A percentile compares a stretch with the other conserved stretches of the same genome.
phyloP scores from a whole-genome alignment of 352 stramenopile species.

The Globisporangium alternatum region DNA sequence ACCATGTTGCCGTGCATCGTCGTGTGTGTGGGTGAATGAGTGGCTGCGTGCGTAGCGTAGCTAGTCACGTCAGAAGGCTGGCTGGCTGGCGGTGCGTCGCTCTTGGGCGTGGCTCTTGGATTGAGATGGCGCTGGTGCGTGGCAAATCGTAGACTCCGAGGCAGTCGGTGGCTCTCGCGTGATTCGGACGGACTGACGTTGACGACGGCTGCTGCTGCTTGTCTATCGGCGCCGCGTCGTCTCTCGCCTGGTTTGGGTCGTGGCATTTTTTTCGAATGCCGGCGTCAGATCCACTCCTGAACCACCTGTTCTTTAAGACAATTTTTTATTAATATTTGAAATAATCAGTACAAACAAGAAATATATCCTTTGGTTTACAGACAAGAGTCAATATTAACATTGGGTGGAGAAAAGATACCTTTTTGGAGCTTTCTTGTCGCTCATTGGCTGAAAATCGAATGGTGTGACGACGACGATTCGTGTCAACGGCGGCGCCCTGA shows the following conservation, averaged over 20 bases:
- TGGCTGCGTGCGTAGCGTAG: conserved; percentile 11
- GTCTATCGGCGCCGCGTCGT: conserved; percentile 6
- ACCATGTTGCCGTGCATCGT: conserved; percentile 49
- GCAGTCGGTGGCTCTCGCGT: background rate
- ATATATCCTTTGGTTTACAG: conserved; percentile 10
- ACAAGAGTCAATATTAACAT: conserved; percentile 2
- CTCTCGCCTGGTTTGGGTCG: conserved; percentile 11
- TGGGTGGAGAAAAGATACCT: conserved; percentile 22
- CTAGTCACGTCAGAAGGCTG: conserved; percentile 8
- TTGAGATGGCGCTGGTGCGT: conserved; percentile 11
- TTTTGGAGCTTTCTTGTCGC: conserved; percentile 3
- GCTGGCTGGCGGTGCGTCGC: background rate
- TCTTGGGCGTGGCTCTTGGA: conserved; percentile 19
- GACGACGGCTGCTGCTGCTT: conserved; percentile 7
- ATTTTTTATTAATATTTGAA: too few relatives aligned
- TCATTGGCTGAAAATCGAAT: conserved; percentile 31
- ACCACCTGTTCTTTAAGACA: background rate
- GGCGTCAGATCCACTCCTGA: conserved; percentile 9
- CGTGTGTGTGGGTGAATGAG: background rate
- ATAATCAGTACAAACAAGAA: background rate
- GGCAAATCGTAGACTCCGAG: conserved; percentile 16
- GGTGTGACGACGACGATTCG: conserved; percentile 9
- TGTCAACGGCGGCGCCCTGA: too few relatives aligned
- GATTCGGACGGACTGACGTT: conserved; percentile 12
- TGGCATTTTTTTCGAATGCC: conserved; percentile 16